These are phyloP conservation scores for Thielaviopsis populi DNA, from an alignment of 2,329 filamentous ascomycete genomes.

Conservation along the genomic window DNA sequence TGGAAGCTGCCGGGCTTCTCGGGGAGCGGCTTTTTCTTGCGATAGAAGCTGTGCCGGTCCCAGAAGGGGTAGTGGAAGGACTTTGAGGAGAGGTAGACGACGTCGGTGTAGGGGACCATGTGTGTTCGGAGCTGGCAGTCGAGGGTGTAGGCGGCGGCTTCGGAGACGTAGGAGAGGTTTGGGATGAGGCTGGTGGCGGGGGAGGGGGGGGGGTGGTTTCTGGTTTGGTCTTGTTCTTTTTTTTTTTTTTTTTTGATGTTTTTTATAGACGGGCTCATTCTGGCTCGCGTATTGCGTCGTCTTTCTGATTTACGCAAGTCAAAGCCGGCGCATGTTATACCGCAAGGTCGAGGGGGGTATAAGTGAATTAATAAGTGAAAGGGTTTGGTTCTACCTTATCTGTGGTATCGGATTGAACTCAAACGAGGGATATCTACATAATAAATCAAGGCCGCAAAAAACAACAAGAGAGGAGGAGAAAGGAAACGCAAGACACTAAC, in stretches of 20 bases:
- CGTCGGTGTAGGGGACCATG: constrained; percentile 90
- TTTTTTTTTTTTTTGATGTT: background rate
- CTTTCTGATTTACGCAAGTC: background rate
- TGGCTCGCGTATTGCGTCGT: background rate
- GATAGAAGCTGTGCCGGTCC: constrained; percentile 77
- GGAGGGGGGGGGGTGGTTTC: background rate
- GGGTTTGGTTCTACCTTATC: background rate
- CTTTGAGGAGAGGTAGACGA: constrained; percentile 86
- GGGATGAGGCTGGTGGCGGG: constrained; percentile 55
- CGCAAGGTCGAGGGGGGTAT: too few species aligned
- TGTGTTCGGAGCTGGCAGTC: constrained; percentile 81
- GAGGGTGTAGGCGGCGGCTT: constrained; percentile 90
- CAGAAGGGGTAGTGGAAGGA: constrained; percentile 98
- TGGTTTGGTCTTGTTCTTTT: background rate
- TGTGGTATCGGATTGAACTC: background rate
- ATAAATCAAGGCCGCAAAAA: background rate
- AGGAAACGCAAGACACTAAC: background rate
- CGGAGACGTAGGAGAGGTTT: constrained; percentile 93
- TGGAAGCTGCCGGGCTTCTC: constrained; percentile 93
- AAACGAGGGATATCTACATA: background rate
- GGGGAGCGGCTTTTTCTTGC: constrained; percentile 73
- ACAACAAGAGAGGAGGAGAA: background rate
- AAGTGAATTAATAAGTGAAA: too few species aligned
- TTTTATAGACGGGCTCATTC: background rate
- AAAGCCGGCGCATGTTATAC: too few species aligned